Conservation (phyloP, 352 stramenopile genomes). For the Phytopythium mirpurense region DNA sequence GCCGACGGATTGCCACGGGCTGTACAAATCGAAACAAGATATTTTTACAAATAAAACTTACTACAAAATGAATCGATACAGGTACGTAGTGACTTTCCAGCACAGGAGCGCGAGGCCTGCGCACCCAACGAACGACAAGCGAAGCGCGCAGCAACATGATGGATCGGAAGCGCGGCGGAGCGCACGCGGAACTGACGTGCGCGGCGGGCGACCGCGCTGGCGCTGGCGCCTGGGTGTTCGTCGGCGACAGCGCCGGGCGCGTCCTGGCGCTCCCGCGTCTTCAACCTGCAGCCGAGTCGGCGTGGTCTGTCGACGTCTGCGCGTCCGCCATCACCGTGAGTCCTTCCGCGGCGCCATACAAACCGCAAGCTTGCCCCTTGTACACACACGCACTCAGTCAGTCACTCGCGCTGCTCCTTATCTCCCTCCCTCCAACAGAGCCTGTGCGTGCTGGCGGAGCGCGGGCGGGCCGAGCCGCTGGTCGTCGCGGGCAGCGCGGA, state of each 20-base stretch:
- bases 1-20: no score
- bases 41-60: no score
- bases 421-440: conserved; percentile 19
- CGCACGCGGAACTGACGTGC: conserved; percentile 3
- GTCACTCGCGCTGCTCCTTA: no score
- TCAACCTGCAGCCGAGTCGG: conserved; percentile 2
- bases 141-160: conserved; percentile 3
- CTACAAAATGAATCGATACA: no score
- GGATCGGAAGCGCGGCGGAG: background rate
- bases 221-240: background rate
- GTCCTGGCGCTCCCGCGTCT: conserved; percentile 10
- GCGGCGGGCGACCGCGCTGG: background rate
- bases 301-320: conserved; percentile 13
- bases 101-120: no score
- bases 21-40: no score
- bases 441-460: conserved; percentile 22
- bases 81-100: no score
- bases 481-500: conserved; percentile 30
- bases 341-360: no score
- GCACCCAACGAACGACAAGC: no score
- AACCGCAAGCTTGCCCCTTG: no score
- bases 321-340: conserved; percentile 20
- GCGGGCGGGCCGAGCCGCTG: conserved; percentile 16
- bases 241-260: conserved; percentile 4
- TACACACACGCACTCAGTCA: no score